Base-by-base conservation (phyloP, 371 early-diverging fungal species). In the Mortierella sp. region DNA sequence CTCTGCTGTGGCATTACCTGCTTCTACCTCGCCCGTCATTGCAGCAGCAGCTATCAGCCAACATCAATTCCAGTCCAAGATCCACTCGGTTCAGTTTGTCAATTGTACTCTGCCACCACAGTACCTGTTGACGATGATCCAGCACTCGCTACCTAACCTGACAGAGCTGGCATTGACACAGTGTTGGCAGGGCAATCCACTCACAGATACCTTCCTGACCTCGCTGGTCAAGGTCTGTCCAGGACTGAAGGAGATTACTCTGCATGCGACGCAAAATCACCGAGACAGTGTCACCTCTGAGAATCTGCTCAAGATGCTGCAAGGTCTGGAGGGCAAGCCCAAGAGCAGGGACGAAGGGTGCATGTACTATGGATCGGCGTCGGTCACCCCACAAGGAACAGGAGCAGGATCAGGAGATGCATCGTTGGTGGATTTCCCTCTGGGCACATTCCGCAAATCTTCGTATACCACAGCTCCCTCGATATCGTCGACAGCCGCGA, bases 91-190 rank as follows among this genome's bases (percentile, higher is more conserved):
- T 48, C 86, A 86, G 64, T 86, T 81, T 64, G 82, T 79, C 21
- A 77, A 81, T 44, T 86, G 82, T 76, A 79, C 82, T 9, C 46
- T 86, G 40, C 82, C 79, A 13, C 82, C 86, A n/a, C 81, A 79
- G 37, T 86, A 81, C 48, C 79, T 86, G 16, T n/a, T 81, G 34
- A 72, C 71, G 2, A 86, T 86, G 86, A 78, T 81, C 13, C 86
- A 79, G n/a, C 72, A 86, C 40, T 75, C 82, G 5, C 34, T 86
- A 44, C 86, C 86, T 13, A 73, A 81, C 19, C 40, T 86, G 77
- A 77, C 53, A 11, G 54, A 69, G 0, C 13, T 86, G 26, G 74
- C 74, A 59, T 31, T 86, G 64, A 79, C 78, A 53, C 82, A 86
- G 26, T 81, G 86, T 34, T 86, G 86, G 86, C 76, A 54, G 28